Base-by-base conservation (phyloP, 2,329 filamentous ascomycete species). In the Aspergillus hiratsukae region DNA sequence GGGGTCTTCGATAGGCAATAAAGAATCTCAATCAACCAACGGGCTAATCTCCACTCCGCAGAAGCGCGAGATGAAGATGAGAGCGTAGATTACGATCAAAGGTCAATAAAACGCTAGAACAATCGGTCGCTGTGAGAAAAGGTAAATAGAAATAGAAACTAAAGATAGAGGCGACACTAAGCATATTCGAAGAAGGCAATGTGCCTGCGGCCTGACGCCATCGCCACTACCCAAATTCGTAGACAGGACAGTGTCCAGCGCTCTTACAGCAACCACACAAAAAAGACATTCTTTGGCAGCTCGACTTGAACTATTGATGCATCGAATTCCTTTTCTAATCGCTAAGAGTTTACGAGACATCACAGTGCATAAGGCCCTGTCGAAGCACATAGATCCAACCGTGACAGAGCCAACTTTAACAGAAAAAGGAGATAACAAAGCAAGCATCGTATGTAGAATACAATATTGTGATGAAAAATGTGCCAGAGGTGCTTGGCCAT, bases 391-490 rank as follows among this genome's bases (percentile, higher is more conserved):
- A 61, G 52, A 64, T 60, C 59, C 58, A 62, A 60, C 51, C 53
- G 59, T 52, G 51, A 58, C 52, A 60, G 52, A 52, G 53, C 14
- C 54, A 55, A 56, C 23, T 49, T 54, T 40, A 57, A 59, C 50
- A 21, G 41, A 52, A 46, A 21, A 51, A n/a, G 23, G 6, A 50
- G 51, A 25, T 29, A 29, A 45, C n/a, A 48, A 51, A 25, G 46
- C 51, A 55, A 56, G 41, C 58, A 56, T 58, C 57, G 57, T 66
- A 63, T 63, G 59, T 59, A 64, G 55, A 66, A 64, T 62, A 62
- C 59, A 65, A 66, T 52, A 60, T 64, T 59, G 61, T 58, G 58
- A 63, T 54, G 57, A 59, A 41, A 61, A 63, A 67, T 66, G 61
- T 64, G 64, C 63, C 61, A 66, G 59, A 52, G 56, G 58, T 41